Evolutionary conservation across 345 rosid species (phyloP).

Genomic region (Carallia brachiata): DNA sequence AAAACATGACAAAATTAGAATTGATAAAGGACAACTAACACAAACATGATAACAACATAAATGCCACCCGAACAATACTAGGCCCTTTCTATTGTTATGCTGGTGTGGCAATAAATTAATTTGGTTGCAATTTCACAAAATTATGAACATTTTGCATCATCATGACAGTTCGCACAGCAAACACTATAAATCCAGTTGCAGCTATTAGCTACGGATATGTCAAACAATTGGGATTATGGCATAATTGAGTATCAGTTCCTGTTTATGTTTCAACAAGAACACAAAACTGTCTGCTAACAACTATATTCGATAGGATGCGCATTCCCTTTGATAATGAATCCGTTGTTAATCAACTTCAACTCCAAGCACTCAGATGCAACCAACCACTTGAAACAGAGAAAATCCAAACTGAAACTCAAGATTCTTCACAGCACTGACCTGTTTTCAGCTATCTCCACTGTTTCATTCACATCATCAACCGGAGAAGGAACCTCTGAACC

Average conservation of each 20-base stretch:
- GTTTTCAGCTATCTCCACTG: conserved; percentile 1
- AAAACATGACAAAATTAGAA: background rate
- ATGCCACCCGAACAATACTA: too few species aligned
- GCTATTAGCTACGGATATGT: too few species aligned
- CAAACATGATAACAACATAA: too few species aligned
- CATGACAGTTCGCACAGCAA: too few species aligned
- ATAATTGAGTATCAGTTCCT: too few species aligned
- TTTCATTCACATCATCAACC: conserved; percentile 13
- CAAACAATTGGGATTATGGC: too few species aligned
- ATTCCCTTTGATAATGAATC: background rate
- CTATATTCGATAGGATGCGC: background rate
- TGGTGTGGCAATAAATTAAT: too few species aligned
- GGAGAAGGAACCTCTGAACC: background rate
- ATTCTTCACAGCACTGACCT: conserved; percentile 4
- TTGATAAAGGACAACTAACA: background rate
- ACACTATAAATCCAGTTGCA: too few species aligned
- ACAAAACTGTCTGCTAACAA: background rate
- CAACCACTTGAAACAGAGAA: background rate
- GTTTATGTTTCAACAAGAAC: background rate
- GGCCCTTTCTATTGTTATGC: too few species aligned
- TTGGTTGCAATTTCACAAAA: too few species aligned
- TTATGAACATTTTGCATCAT: too few species aligned
- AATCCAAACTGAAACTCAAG: background rate
- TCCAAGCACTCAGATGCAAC: background rate
- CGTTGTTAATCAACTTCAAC: background rate